Percentiles rank a stretch among this genome's conserved stretches.
Conservation (phyloP, 805 yeast species). For the Wickerhamomyces mucosus region DNA sequence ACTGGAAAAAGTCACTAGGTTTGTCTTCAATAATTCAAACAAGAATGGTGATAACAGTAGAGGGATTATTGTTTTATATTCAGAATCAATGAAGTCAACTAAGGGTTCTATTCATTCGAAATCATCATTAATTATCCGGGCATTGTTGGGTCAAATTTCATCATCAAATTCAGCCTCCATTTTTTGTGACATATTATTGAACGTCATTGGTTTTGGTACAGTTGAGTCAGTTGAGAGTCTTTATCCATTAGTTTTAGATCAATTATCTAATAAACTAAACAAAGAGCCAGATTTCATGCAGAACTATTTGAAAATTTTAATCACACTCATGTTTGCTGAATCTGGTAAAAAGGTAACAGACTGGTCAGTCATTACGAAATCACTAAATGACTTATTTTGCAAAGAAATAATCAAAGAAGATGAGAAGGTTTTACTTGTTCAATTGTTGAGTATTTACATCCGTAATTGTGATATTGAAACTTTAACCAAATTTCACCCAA, state of each 20-base stretch:
- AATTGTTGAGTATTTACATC: conserved; percentile 38
- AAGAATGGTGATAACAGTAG: conserved; percentile 40
- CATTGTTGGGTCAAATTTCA: conserved; percentile 26
- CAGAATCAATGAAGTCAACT: conserved; percentile 70
- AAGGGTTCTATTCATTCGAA: conserved; percentile 69
- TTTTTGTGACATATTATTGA: conserved; percentile 50
- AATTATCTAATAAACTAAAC: conserved; percentile 12
- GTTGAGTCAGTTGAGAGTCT: conserved; percentile 36
- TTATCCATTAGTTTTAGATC: conserved; percentile 26
- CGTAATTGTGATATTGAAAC: conserved; percentile 45
- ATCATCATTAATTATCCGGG: conserved; percentile 39
- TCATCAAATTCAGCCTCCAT: conserved; percentile 27
- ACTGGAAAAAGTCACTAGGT: conserved; percentile 36
- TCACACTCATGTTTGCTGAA: conserved; percentile 51
- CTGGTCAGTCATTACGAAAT: conserved; percentile 32
- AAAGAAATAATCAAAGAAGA: conserved; percentile 1
- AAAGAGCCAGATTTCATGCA: conserved; percentile 7
- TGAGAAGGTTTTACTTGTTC: conserved; percentile 23
- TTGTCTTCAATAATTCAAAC: conserved; percentile 29
- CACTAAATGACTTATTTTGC: conserved; percentile 13
- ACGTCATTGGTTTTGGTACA: conserved; percentile 43
- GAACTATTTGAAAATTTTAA: conserved; percentile 26
- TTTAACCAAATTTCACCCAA: conserved; percentile 37
- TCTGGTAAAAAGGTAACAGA: conserved; percentile 53
- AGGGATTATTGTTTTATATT: conserved; percentile 50